A percentile compares a stretch with the other conserved stretches of the same genome.
Evolutionary conservation across 768 basidiomycete genomes (phyloP).

Genomic region (Russula griseocarnosa): DNA sequence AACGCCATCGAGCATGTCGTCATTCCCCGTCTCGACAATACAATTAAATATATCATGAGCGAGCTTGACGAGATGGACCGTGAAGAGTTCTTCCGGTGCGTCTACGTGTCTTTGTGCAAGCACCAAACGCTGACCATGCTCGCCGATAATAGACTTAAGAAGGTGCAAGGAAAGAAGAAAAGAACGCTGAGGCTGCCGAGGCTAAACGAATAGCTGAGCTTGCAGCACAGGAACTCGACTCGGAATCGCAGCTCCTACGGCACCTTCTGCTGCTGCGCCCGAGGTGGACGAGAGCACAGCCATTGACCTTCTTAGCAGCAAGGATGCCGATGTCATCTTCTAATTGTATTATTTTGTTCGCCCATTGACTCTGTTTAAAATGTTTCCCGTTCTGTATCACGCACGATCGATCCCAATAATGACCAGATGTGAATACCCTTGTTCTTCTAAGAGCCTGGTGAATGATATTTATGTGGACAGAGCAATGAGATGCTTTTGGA

Average conservation of each 20-base stretch:
- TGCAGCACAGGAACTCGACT: slow-evolving; percentile 23
- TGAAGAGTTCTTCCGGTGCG: slow-evolving; percentile 86
- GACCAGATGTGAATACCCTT: too few species aligned
- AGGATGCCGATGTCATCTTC: slow-evolving; percentile 94
- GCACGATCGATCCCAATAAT: too few species aligned
- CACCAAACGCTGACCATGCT: neutral
- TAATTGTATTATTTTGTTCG: slow-evolving; percentile 41
- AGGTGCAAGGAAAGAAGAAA: slow-evolving; percentile 97
- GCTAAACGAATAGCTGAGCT: slow-evolving; percentile 22
- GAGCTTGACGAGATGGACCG: slow-evolving; percentile 99
- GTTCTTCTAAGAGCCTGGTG: too few species aligned
- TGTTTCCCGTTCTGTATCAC: too few species aligned
- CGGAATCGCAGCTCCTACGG: slow-evolving; percentile 1
- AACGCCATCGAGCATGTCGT: slow-evolving; percentile 98
- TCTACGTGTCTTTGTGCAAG: slow-evolving; percentile 12
- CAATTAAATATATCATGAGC: slow-evolving; percentile 95
- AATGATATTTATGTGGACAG: too few species aligned
- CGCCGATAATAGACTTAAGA: slow-evolving; percentile 66
- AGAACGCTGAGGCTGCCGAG: slow-evolving; percentile 48
- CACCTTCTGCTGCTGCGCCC: neutral
- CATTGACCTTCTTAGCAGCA: slow-evolving; percentile 72
- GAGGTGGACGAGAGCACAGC: slow-evolving; percentile 34
- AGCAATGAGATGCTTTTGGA: too few species aligned
- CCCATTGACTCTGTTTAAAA: too few species aligned
- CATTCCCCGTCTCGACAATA: slow-evolving; percentile 93